A percentile compares a stretch with the other conserved stretches of the same genome.
phyloP scores from a whole-genome alignment of 129 eudicot species.

The Dittrichia graveolens region DNA sequence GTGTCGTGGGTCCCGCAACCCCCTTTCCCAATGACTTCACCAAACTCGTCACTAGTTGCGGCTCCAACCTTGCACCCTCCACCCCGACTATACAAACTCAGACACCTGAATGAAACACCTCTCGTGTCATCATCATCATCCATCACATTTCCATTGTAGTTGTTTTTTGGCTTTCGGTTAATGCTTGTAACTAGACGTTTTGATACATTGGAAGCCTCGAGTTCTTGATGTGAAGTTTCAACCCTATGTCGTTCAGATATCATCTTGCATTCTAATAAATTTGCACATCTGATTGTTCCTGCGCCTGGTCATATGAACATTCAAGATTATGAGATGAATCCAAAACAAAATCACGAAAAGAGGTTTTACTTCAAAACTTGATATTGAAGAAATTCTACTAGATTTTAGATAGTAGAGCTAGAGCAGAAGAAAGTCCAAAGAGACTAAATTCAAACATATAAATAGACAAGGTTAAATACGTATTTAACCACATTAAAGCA shows the following conservation, averaged over 20 bases:
- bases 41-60: constrained; percentile 64
- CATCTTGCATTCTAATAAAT: constrained; percentile 37
- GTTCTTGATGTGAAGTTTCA: constrained; percentile 47
- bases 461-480: background rate
- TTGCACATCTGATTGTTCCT: constrained; percentile 17
- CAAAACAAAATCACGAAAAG: constrained; percentile 9
- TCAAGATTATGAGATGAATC: constrained; percentile 9
- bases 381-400: background rate
- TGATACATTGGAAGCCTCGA: constrained; percentile 51
- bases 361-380: background rate
- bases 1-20: constrained; percentile 64
- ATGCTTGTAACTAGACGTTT: constrained; percentile 52
- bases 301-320: constrained; percentile 24
- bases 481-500: background rate
- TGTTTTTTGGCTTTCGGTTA: constrained; percentile 60
- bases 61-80: constrained; percentile 96
- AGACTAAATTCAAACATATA: background rate
- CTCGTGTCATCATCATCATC: constrained; percentile 49
- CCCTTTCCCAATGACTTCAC: constrained; percentile 57
- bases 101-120: constrained; percentile 74
- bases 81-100: constrained; percentile 64
- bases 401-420: background rate
- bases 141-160: constrained; percentile 41
- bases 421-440: background rate
- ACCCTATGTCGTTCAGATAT: constrained; percentile 41